A percentile compares a stretch with the other conserved stretches of the same genome.
Evolutionary conservation across 352 stramenopile genomes (phyloP).

Genomic region (Phytophthora macrochlamydospora): DNA sequence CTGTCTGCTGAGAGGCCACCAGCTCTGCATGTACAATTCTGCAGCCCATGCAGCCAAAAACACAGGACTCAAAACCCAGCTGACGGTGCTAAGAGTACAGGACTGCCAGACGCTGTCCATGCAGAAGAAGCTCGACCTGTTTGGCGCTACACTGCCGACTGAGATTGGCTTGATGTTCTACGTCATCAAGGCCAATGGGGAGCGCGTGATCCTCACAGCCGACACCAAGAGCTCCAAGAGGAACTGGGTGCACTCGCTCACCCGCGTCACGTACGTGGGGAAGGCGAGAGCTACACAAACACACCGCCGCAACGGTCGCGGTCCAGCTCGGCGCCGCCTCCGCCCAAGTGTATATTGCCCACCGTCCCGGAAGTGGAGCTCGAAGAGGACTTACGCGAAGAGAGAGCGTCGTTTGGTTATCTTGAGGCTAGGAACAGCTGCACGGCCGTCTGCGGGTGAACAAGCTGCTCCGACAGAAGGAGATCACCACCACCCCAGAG

Average conservation of each 20-base stretch:
- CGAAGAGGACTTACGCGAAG: constrained; percentile 28
- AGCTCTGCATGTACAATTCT: constrained; percentile 54
- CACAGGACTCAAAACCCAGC: constrained; percentile 45
- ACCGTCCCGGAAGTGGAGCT: constrained; percentile 27
- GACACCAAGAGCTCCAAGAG: constrained; percentile 50
- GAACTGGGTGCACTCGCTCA: constrained; percentile 64
- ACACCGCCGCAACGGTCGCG: constrained; percentile 21
- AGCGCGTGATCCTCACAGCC: constrained; percentile 61
- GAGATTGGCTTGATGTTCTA: constrained; percentile 68
- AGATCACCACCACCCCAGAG: not conserved
- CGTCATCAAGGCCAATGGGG: constrained; percentile 69
- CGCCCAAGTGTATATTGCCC: constrained; percentile 11
- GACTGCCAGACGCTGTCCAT: constrained; percentile 60
- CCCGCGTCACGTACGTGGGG: constrained; percentile 56
- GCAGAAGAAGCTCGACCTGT: constrained; percentile 67
- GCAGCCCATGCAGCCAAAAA: constrained; percentile 54
- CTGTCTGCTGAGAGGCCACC: constrained; percentile 60
- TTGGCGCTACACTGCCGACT: constrained; percentile 52
- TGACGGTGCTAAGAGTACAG: constrained; percentile 64
- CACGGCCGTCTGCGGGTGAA: constrained; percentile 24
- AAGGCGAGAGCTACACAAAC: constrained; percentile 27
- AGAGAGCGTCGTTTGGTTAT: constrained; percentile 5
- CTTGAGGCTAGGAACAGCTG: constrained; percentile 31
- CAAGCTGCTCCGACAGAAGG: constrained; percentile 3
- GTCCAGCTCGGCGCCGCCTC: constrained; percentile 22